Evolutionary conservation across 257 asterid genomes (phyloP).

Genomic region (Scutellaria baicalensis): DNA sequence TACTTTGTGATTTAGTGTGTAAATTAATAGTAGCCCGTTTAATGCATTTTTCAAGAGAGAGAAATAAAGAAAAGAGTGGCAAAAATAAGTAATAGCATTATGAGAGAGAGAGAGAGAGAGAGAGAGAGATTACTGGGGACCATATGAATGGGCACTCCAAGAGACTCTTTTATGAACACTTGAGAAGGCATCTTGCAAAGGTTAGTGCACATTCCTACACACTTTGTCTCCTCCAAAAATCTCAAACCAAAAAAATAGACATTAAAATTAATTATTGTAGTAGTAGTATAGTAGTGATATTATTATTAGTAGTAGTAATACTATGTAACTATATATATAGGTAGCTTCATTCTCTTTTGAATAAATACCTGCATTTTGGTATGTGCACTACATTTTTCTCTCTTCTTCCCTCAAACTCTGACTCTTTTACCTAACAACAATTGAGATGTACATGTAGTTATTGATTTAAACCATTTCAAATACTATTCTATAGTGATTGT

Average conservation of each 20-base stretch:
- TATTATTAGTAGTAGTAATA: too few relatives aligned
- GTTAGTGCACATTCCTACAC: slow-evolving; percentile 96
- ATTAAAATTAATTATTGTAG: too few relatives aligned
- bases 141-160: slow-evolving; percentile 76
- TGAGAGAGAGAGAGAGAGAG: not conserved
- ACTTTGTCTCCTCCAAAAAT: slow-evolving; percentile 83
- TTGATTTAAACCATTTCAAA: not conserved
- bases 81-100: not conserved
- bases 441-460: not conserved
- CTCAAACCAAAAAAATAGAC: slow-evolving; percentile 24
- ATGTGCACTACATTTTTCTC: slow-evolving; percentile 77
- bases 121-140: slow-evolving; percentile 83
- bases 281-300: too few relatives aligned
- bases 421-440: slow-evolving; percentile 56
- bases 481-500: too few relatives aligned
- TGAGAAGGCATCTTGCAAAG: slow-evolving; percentile 95
- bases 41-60: not conserved
- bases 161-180: slow-evolving; percentile 67
- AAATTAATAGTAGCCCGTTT: too few relatives aligned
- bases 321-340: too few relatives aligned
- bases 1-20: too few relatives aligned
- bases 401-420: slow-evolving; percentile 50
- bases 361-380: slow-evolving; percentile 79
- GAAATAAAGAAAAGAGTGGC: too few relatives aligned
- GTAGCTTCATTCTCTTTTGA: not conserved